Conservation (phyloP, 495 filamentous ascomycete genomes). For the Cercophora samala region DNA sequence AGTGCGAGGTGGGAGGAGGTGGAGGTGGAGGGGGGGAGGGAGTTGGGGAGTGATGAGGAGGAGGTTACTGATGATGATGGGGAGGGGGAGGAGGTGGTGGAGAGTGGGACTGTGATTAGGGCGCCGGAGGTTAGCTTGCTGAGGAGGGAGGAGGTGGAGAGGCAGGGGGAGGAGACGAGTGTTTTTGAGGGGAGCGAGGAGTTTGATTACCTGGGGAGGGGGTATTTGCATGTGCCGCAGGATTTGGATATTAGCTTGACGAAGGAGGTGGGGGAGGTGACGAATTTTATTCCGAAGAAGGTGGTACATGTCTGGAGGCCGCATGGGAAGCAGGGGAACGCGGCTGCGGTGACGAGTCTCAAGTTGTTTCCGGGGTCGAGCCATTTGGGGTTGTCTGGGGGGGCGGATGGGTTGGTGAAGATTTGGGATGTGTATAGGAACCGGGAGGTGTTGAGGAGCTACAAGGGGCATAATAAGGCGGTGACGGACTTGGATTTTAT, state of each 20-base stretch:
- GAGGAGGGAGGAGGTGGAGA: constrained; percentile 55
- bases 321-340: constrained; percentile 77
- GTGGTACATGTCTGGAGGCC: constrained; percentile 83
- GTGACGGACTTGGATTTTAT: constrained; percentile 90
- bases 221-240: constrained; percentile 94
- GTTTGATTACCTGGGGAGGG: constrained; percentile 88
- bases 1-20: constrained; percentile 58
- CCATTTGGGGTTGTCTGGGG: constrained; percentile 81
- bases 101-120: constrained; percentile 49
- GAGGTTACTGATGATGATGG: constrained; percentile 46
- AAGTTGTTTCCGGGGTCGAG: constrained; percentile 84
- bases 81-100: constrained; percentile 53
- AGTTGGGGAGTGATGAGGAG: constrained; percentile 77
- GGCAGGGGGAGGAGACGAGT: constrained; percentile 68
- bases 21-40: constrained; percentile 64
- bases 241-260: constrained; percentile 85
- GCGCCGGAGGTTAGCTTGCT: constrained; percentile 56
- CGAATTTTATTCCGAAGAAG: constrained; percentile 94
- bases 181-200: constrained; percentile 79
- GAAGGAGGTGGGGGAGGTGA: constrained; percentile 72
- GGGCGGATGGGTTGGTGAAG: constrained; percentile 85
- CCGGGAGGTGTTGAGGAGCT: constrained; percentile 82
- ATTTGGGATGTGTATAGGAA: constrained; percentile 93
- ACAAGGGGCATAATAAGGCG: constrained; percentile 83
- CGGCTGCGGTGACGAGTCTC: constrained; percentile 40